Evolutionary conservation across 306 rosid species (phyloP).

Genomic region (Vigna nakashimae): DNA sequence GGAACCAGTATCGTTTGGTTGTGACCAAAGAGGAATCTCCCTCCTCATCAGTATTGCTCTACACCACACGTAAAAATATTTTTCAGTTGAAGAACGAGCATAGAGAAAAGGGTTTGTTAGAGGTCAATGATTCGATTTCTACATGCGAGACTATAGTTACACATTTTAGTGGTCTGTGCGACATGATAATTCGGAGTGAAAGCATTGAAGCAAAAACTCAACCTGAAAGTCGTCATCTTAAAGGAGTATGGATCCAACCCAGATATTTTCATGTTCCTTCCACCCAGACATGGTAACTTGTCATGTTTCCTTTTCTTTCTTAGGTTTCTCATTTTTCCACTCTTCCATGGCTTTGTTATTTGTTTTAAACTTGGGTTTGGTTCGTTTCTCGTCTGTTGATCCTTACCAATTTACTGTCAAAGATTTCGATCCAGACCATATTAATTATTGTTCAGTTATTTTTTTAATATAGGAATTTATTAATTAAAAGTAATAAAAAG

Average conservation of each 20-base stretch:
- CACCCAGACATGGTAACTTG: conserved; percentile 30
- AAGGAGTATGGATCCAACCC: conserved; percentile 53
- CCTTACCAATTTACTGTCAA: no score
- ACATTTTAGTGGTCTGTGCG: fast-evolving
- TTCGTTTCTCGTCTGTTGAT: no score
- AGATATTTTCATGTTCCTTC: conserved; percentile 24
- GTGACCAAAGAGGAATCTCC: background rate
- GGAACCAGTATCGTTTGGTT: no score
- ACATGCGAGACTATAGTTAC: conserved; percentile 25
- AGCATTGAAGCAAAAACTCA: background rate
- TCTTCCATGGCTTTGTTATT: background rate
- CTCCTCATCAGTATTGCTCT: background rate
- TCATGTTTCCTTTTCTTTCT: background rate
- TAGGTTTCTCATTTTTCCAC: background rate
- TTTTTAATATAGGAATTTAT: no score
- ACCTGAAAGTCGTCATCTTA: background rate
- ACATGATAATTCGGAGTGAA: background rate
- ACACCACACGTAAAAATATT: background rate
- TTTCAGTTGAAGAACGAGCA: background rate
- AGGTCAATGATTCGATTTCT: background rate
- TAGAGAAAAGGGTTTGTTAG: background rate
- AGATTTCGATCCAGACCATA: no score
- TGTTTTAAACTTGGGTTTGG: background rate
- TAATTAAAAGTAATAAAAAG: no score
- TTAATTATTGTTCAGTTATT: no score